Conservation (phyloP, 129 eudicot genomes). For the Mikania micrantha region DNA sequence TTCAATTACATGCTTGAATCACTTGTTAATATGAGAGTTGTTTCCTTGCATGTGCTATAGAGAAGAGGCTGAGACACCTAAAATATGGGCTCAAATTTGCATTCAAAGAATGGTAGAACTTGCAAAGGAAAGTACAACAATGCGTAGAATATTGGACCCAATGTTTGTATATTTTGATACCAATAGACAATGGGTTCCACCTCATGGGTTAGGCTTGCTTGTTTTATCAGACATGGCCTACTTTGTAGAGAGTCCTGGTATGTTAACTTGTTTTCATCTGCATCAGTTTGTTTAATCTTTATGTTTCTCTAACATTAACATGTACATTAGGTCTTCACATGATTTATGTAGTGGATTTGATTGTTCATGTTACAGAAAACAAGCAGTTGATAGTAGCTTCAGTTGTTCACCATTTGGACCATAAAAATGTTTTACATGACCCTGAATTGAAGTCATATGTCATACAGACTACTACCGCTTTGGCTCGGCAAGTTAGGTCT, state of each 20-base stretch:
- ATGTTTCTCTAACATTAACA: background rate
- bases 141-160: constrained; percentile 82
- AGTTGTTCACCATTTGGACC: constrained; percentile 92
- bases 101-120: constrained; percentile 84
- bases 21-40: background rate
- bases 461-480: constrained; percentile 62
- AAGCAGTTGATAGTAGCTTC: constrained; percentile 60
- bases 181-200: constrained; percentile 62
- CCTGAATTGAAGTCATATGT: constrained; percentile 60
- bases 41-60: constrained; percentile 30
- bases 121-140: constrained; percentile 81
- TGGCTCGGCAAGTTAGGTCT: constrained; percentile 76
- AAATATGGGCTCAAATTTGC: constrained; percentile 94
- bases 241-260: constrained; percentile 68
- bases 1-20: background rate
- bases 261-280: background rate
- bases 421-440: constrained; percentile 80
- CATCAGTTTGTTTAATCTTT: background rate
- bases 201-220: constrained; percentile 57
- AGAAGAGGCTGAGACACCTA: constrained; percentile 79
- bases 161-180: constrained; percentile 79
- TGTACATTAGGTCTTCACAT: background rate
- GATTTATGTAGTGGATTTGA: background rate
- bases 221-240: constrained; percentile 83
- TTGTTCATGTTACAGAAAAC: constrained; percentile 43